Conservation (phyloP, 2,329 filamentous ascomycete genomes). For the Verticillium tricorpus region DNA sequence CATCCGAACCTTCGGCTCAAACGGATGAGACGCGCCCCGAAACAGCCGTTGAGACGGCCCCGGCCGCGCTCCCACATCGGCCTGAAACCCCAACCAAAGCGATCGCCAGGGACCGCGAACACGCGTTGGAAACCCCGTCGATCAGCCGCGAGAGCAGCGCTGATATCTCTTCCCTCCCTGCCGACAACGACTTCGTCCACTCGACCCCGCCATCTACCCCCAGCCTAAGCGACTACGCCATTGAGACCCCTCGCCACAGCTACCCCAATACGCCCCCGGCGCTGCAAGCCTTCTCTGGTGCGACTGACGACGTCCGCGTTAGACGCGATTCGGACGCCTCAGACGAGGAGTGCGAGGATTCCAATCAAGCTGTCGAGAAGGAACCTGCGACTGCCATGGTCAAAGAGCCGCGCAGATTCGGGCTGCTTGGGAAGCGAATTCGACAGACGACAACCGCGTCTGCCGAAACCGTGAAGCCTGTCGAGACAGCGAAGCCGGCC, state of each 20-base stretch:
- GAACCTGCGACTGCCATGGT: neutral
- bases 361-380: neutral
- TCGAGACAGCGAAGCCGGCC: neutral
- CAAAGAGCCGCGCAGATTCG: neutral
- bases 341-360: neutral
- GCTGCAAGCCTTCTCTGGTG: neutral
- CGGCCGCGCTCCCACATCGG: neutral
- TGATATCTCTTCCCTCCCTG: conserved; percentile 3
- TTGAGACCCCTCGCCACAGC: conserved; percentile 15
- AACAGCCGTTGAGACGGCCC: conserved; percentile 4
- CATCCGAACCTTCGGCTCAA: conserved; percentile 9
- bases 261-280: conserved; percentile 13
- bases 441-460: neutral
- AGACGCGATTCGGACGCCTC: neutral
- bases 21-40: conserved; percentile 12
- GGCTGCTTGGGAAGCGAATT: neutral
- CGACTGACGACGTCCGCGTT: neutral
- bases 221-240: conserved; percentile 14
- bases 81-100: neutral
- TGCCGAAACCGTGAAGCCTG: neutral
- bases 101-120: neutral
- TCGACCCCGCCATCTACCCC: conserved; percentile 15
- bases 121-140: neutral
- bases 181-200: conserved; percentile 12
- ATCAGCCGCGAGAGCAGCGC: conserved; percentile 2